Conservation (phyloP, 2,329 filamentous ascomycete species). For the Cladosporium sp. region DNA sequence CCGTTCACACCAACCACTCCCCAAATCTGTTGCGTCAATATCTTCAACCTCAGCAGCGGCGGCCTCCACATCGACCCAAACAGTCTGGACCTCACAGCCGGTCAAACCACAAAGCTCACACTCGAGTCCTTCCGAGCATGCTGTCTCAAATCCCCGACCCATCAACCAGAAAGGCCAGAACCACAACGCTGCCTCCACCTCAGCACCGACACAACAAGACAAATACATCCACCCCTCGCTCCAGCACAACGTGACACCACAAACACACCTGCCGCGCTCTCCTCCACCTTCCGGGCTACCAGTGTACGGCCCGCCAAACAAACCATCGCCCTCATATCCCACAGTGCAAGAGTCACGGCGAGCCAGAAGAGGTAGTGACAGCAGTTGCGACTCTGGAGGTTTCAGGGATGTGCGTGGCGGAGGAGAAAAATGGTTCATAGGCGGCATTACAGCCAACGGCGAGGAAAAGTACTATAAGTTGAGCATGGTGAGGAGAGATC, state of each 20-base stretch:
- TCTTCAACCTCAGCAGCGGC: slow-evolving; percentile 40
- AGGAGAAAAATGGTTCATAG: slow-evolving; percentile 77
- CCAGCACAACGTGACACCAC: slow-evolving; percentile 34
- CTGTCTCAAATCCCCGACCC: slow-evolving; percentile 40
- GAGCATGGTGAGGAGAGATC: slow-evolving; percentile 67
- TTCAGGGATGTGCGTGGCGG: slow-evolving; percentile 72
- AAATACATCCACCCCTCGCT: slow-evolving; percentile 27
- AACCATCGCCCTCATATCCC: slow-evolving; percentile 30
- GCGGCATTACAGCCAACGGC: slow-evolving; percentile 68
- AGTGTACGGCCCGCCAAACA: slow-evolving; percentile 32
- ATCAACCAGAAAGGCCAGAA: slow-evolving; percentile 44
- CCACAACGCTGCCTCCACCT: slow-evolving; percentile 20
- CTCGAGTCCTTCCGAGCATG: slow-evolving; percentile 24
- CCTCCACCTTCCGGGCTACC: slow-evolving; percentile 31
- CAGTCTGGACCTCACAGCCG: slow-evolving; percentile 15
- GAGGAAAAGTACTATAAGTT: slow-evolving; percentile 80
- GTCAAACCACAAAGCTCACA: slow-evolving; percentile 14
- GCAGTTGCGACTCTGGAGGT: slow-evolving; percentile 68
- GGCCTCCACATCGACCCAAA: slow-evolving; percentile 28
- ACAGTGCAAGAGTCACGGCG: slow-evolving; percentile 29
- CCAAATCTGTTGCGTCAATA: slow-evolving; percentile 50
- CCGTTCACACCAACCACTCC: slow-evolving; percentile 54
- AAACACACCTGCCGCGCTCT: slow-evolving; percentile 34
- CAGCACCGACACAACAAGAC: slow-evolving; percentile 34
- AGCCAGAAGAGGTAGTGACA: slow-evolving; percentile 64